phyloP scores from a whole-genome alignment of 1,139 yeast genomes.

The Taiozyma sp. region DNA sequence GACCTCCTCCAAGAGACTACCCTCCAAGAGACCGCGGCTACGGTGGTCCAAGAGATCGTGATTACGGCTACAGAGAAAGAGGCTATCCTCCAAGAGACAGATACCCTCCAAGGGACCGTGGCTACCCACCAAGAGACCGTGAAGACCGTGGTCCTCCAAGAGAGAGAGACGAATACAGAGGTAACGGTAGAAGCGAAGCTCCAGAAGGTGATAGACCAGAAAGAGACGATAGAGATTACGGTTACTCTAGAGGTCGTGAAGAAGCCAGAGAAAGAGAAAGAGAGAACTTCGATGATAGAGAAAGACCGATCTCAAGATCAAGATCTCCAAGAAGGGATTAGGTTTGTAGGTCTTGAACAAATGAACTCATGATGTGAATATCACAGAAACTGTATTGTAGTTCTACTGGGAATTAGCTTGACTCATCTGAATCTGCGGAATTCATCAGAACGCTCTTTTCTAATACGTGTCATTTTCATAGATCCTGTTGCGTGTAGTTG shows the following conservation, averaged over 20 bases:
- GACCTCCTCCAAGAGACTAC: conserved; percentile 10
- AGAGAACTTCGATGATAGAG: conserved; percentile 14
- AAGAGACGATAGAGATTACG: conserved; percentile 8
- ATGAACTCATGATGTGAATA: not conserved
- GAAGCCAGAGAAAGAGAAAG: conserved; percentile 11
- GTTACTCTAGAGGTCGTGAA: conserved; percentile 5
- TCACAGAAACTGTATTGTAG: not conserved
- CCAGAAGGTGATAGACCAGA: conserved; percentile 12
- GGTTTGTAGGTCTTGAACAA: not conserved
- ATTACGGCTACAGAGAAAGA: conserved; percentile 8
- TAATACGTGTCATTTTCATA: no score
- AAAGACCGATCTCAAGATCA: conserved; percentile 21
- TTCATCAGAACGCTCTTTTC: no score
- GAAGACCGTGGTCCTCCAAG: conserved; percentile 13
- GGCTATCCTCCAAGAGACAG: conserved; percentile 8
- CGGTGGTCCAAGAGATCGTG: conserved; percentile 7
- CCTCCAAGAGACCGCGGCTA: conserved; percentile 14
- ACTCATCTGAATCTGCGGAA: no score
- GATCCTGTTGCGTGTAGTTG: no score
- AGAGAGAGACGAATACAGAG: conserved; percentile 21
- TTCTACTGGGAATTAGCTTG: not conserved
- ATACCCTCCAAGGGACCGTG: conserved; percentile 7
- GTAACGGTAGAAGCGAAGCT: conserved; percentile 14
- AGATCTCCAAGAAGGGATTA: conserved; percentile 26
- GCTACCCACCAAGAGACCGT: conserved; percentile 7